Evolutionary conservation across 257 asterid species (phyloP).

Genomic region (Apocynum venetum): DNA sequence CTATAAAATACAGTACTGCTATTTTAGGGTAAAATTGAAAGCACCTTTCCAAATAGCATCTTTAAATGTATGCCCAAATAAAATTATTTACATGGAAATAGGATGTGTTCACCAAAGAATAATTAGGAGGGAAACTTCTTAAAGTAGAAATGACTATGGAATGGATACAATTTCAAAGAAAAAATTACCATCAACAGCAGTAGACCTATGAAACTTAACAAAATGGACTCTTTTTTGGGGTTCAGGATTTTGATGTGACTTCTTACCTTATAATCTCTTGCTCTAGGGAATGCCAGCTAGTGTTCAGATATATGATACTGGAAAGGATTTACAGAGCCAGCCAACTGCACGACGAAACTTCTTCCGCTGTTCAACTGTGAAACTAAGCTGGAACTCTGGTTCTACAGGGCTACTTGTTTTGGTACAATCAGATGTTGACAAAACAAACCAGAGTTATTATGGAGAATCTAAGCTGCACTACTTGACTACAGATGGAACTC

Average conservation of each 20-base stretch:
- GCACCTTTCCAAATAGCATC: neutral
- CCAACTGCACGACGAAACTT: constrained; percentile 86
- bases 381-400: constrained; percentile 75
- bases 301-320: constrained; percentile 77
- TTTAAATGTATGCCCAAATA: neutral
- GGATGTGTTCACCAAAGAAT: neutral
- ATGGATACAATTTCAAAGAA: neutral
- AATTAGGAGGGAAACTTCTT: neutral
- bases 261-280: constrained; percentile 20
- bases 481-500: constrained; percentile 89
- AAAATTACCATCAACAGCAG: neutral
- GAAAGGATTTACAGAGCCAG: constrained; percentile 70
- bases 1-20: neutral
- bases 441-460: constrained; percentile 96
- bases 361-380: constrained; percentile 91
- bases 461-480: constrained; percentile 91
- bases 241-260: constrained; percentile 1
- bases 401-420: constrained; percentile 83
- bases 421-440: constrained; percentile 97
- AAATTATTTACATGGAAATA: neutral
- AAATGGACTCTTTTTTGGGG: neutral
- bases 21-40: neutral
- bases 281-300: constrained; percentile 96
- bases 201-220: neutral
- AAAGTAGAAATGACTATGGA: neutral